Percentiles rank a stretch among this genome's conserved stretches.
phyloP scores from a whole-genome alignment of 129 eudicot species.

The Flaveria brownii region DNA sequence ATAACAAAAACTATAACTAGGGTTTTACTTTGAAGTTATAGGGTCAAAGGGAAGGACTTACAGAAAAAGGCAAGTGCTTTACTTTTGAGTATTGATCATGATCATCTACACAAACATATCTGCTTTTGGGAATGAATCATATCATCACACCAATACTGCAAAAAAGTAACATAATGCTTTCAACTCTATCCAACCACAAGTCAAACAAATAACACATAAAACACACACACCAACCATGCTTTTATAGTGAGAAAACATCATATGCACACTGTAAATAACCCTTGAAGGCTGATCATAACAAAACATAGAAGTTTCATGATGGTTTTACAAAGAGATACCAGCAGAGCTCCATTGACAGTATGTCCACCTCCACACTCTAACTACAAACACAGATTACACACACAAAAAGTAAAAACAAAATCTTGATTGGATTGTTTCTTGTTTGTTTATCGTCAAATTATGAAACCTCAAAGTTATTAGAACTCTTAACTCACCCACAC shows the following conservation, averaged over 20 bases:
- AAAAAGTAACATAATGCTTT: conserved; percentile 26
- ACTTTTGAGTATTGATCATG: conserved; percentile 37
- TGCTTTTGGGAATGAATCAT: conserved; percentile 35
- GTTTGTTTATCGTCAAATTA: neutral
- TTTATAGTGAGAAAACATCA: neutral
- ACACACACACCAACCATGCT: conserved; percentile 12
- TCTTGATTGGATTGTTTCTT: neutral
- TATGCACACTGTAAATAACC: neutral
- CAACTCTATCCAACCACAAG: conserved; percentile 24
- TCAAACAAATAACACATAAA: conserved; percentile 18
- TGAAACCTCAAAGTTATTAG: conserved; percentile 7
- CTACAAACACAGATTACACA: neutral
- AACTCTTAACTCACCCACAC: no score
- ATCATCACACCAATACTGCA: conserved; percentile 35
- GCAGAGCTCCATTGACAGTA: conserved; percentile 95
- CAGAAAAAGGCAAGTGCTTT: conserved; percentile 28
- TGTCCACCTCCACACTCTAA: conserved; percentile 81
- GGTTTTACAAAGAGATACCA: conserved; percentile 86
- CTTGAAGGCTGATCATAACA: neutral
- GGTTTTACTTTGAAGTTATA: conserved; percentile 29
- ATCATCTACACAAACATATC: conserved; percentile 27
- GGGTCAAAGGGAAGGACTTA: conserved; percentile 30
- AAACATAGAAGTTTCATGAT: conserved; percentile 34
- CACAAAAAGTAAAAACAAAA: conserved; percentile 8
- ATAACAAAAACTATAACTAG: conserved; percentile 13